Base-by-base conservation (phyloP, 495 filamentous ascomycete genomes). In the Pyrenula aspistea region DNA sequence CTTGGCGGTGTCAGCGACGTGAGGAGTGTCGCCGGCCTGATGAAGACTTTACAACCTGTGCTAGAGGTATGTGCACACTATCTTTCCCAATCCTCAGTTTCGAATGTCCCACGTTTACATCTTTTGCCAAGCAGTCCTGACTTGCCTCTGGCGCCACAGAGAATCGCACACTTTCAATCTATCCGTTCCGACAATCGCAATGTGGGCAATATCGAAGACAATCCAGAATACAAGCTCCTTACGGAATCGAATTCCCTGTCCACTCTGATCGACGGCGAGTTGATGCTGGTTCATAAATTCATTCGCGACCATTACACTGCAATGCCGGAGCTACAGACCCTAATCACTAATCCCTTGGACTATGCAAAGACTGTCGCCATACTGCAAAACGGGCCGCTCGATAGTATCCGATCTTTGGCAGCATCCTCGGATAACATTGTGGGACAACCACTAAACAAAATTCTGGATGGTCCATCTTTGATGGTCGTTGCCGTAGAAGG, bases 401-500 rank as follows among this genome's bases (percentile, higher is more conserved):
- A 95, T 65, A 84, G 87, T 56, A 90, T 98, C 69, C 92, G 89
- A 66, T 69, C 77, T 1, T 73, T 95, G 36, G 73, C 79, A 0
- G 82, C 83, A 2, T 86, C 80, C 22, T 68, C 78, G 1, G 80
- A 92, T 58, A 96, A 96, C 68, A 73, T 85, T 24, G 76, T 91
- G 2, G 83, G 87, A 20, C 77, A 78, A 57, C 80, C 88, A 0
- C 78, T 98, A 48, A 86, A 86, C 60, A 77, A 80, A 0, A 80
- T 97, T 2, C 76, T 98, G 2, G 89, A 94, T 69, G 87, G 89
- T 0, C 91, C 92, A 2, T 86, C 88, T 0, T 70, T 96, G 60
- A 96, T 97, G 91, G 87, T 93, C 22, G 91, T 98, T 49, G 89
- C 89, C n/a, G 83, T 96, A 15, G 92, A 96, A 73, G 93, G 91